Conservation (phyloP, 169 alveolate species). For the Eimeria falciformis region DNA sequence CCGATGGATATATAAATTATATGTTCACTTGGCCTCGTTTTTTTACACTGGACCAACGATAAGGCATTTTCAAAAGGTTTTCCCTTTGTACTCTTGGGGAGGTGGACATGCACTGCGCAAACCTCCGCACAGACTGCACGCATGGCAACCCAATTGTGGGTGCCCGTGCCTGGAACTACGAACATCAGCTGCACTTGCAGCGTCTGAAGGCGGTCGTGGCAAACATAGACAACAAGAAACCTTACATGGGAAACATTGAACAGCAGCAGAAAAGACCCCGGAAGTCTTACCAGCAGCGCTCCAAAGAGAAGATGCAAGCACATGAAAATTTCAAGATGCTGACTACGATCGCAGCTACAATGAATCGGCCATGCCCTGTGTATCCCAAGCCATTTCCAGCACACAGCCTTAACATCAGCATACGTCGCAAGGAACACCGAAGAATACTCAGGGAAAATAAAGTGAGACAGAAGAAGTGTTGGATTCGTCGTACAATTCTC, state of each 20-base stretch:
- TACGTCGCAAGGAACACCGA: conserved; percentile 62
- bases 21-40: too few species aligned
- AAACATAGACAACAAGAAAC: conserved; percentile 56
- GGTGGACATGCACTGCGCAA: conserved; percentile 45
- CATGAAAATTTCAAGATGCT: conserved; percentile 77
- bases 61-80: neutral
- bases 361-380: conserved; percentile 73
- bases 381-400: conserved; percentile 18
- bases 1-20: too few species aligned
- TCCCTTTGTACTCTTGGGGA: neutral
- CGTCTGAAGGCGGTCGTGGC: conserved; percentile 67
- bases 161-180: conserved; percentile 61
- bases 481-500: neutral
- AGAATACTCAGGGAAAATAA: conserved; percentile 55
- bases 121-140: conserved; percentile 77
- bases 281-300: conserved; percentile 55
- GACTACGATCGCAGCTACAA: conserved; percentile 73
- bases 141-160: conserved; percentile 78
- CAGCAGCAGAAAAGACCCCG: conserved; percentile 68
- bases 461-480: conserved; percentile 18
- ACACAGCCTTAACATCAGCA: conserved; percentile 63
- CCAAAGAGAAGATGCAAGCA: conserved; percentile 69
- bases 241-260: conserved; percentile 51
- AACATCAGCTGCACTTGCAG: conserved; percentile 58
- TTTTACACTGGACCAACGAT: too few species aligned